Evolutionary conservation across 1,284 basidiomycete species (phyloP).

Genomic region (Melampsora americana): DNA sequence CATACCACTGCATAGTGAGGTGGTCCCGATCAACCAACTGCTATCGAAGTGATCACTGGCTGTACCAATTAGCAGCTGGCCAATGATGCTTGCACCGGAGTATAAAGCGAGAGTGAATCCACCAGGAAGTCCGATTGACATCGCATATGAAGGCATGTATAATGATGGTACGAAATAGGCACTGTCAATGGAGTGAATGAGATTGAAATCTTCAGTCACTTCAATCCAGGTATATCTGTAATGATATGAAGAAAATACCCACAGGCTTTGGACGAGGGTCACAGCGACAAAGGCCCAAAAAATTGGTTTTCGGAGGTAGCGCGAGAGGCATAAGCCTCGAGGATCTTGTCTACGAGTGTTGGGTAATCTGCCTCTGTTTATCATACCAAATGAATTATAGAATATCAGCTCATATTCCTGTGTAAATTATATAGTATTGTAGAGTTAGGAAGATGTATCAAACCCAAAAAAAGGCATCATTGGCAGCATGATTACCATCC

Average conservation of each 20-base stretch:
- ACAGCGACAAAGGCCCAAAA: conserved; percentile 36
- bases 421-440: not conserved
- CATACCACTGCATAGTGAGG: conserved; percentile 16
- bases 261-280: not conserved
- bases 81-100: conserved; percentile 21
- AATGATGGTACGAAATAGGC: conserved; percentile 28
- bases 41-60: conserved; percentile 29
- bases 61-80: conserved; percentile 14
- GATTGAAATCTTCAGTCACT: too few species aligned
- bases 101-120: conserved; percentile 20
- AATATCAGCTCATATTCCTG: too few species aligned
- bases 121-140: conserved; percentile 7
- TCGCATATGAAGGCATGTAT: conserved; percentile 32
- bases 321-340: too few species aligned
- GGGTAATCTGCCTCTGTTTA: too few species aligned
- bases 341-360: too few species aligned
- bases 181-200: not conserved
- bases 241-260: too few species aligned
- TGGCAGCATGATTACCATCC: conserved; percentile 9
- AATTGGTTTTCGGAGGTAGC: conserved; percentile 20
- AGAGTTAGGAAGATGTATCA: not conserved
- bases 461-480: conserved; percentile 32
- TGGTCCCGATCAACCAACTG: conserved; percentile 23
- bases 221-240: too few species aligned
- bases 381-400: too few species aligned